Conservation (phyloP, 371 early-diverging fungal genomes). For the Mortierella sp. region DNA sequence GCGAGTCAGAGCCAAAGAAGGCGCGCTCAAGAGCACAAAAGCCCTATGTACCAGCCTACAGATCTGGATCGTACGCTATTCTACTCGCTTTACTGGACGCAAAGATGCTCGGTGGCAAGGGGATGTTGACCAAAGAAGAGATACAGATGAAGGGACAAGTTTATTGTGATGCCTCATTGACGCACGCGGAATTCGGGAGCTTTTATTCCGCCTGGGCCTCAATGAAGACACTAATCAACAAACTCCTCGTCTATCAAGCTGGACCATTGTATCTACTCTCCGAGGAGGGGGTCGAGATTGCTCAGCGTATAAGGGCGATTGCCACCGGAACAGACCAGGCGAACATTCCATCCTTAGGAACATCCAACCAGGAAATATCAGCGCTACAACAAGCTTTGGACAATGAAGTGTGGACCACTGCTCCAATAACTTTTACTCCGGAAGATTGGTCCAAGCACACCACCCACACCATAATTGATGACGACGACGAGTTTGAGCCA, state of each 20-base stretch:
- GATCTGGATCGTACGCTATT: constrained; percentile 89
- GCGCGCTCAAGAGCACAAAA: constrained; percentile 31
- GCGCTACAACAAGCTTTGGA: too few species aligned
- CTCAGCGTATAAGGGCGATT: constrained; percentile 55
- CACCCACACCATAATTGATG: too few species aligned
- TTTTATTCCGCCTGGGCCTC: constrained; percentile 82
- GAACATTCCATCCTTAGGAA: not conserved
- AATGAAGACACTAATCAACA: constrained; percentile 75
- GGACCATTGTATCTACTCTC: constrained; percentile 76
- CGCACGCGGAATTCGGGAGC: constrained; percentile 63
- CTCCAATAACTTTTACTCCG: too few species aligned
- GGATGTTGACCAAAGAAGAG: constrained; percentile 63
- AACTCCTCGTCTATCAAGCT: constrained; percentile 73
- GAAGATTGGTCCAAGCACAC: too few species aligned
- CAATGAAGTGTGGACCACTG: too few species aligned
- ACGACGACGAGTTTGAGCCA: too few species aligned
- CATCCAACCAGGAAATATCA: too few species aligned
- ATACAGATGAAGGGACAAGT: constrained; percentile 70
- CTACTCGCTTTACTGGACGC: constrained; percentile 76
- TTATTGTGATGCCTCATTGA: constrained; percentile 74
- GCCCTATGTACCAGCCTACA: constrained; percentile 82
- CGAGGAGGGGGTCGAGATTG: constrained; percentile 76
- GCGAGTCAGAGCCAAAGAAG: constrained; percentile 25
- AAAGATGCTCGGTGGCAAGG: constrained; percentile 23
- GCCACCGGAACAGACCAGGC: not conserved